Conservation (phyloP, 2,329 filamentous ascomycete species). For the Cucurbitaria berberidis region DNA sequence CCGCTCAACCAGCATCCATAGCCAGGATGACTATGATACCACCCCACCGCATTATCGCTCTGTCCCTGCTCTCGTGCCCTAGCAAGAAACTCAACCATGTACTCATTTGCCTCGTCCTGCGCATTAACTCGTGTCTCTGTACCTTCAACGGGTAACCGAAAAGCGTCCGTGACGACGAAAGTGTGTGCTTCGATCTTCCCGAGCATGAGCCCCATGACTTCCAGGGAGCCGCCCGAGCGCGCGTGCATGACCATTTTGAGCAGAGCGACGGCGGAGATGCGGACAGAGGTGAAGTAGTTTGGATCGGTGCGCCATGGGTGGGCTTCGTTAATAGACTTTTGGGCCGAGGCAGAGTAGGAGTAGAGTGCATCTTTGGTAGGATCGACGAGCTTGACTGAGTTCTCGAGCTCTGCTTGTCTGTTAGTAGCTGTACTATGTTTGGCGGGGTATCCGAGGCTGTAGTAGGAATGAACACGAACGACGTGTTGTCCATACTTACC, state of each 20-base stretch:
- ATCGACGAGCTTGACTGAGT: slow-evolving; percentile 80
- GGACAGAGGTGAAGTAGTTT: slow-evolving; percentile 89
- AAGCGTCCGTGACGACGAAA: slow-evolving; percentile 92
- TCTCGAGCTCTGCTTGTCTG: slow-evolving; percentile 76
- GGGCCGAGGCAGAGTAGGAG: slow-evolving; percentile 72
- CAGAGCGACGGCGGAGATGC: slow-evolving; percentile 90
- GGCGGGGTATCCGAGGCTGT: slow-evolving; percentile 15
- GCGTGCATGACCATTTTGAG: slow-evolving; percentile 99
- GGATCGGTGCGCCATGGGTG: slow-evolving; percentile 80
- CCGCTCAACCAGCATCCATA: slow-evolving; percentile 98
- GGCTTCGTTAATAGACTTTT: slow-evolving; percentile 68
- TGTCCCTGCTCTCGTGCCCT: slow-evolving; percentile 76
- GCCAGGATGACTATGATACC: slow-evolving; percentile 97
- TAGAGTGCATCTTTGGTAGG: slow-evolving; percentile 90
- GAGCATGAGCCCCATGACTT: slow-evolving; percentile 98
- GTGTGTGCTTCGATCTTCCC: slow-evolving; percentile 86
- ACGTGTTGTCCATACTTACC: slow-evolving; percentile 27
- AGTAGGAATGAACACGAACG: not conserved
- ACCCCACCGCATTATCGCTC: slow-evolving; percentile 91
- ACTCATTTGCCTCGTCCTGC: slow-evolving; percentile 94
- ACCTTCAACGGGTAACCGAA: slow-evolving; percentile 91
- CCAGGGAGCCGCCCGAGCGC: slow-evolving; percentile 87
- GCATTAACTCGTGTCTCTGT: slow-evolving; percentile 99
- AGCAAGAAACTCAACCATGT: slow-evolving; percentile 86
- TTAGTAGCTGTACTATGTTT: slow-evolving; percentile 17